Percentiles rank a stretch among this genome's conserved stretches.
Evolutionary conservation across 306 rosid genomes (phyloP).

Genomic region (Rosa persica): DNA sequence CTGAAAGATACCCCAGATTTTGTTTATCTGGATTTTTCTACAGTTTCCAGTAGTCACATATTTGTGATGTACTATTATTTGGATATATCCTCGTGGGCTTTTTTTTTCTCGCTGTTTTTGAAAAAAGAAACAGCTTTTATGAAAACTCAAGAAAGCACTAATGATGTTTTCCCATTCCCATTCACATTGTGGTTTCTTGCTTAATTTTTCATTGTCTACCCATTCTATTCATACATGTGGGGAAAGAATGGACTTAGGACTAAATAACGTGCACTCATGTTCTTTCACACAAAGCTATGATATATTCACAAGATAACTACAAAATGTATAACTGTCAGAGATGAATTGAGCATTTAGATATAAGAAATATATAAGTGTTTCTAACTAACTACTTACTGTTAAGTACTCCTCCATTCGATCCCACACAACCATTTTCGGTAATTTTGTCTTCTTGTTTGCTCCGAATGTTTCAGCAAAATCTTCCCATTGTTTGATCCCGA

Average conservation of each 20-base stretch:
- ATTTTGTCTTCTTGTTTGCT: conserved; percentile 41
- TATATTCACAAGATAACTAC: conserved; percentile 14
- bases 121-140: background rate
- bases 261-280: background rate
- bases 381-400: conserved; percentile 49
- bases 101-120: background rate
- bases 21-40: background rate
- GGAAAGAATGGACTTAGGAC: background rate
- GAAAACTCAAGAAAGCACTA: background rate
- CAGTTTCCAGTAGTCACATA: background rate
- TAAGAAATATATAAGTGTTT: background rate
- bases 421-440: conserved; percentile 91
- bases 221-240: background rate
- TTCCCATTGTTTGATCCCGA: conserved; percentile 76
- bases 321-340: conserved; percentile 13
- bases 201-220: background rate
- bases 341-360: conserved; percentile 14
- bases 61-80: background rate
- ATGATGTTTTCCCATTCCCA: background rate
- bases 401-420: conserved; percentile 73
- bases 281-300: background rate
- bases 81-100: background rate
- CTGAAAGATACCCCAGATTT: background rate
- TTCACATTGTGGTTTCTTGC: background rate
- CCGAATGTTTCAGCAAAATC: conserved; percentile 85